Conservation (phyloP, 2,329 filamentous ascomycete genomes). For the Madurella fahalii region DNA sequence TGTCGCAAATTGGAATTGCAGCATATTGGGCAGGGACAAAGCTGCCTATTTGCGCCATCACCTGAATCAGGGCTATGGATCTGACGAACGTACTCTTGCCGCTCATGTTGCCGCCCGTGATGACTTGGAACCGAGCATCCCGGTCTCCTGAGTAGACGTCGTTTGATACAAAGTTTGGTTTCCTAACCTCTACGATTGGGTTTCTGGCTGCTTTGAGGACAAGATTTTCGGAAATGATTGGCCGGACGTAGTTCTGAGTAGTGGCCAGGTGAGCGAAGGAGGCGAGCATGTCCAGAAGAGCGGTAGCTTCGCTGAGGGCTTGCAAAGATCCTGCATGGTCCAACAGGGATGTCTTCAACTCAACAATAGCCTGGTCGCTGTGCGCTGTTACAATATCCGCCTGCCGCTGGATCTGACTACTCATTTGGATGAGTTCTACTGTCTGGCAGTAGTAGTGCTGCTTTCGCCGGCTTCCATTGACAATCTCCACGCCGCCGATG, state of each 20-base stretch:
- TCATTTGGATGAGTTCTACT: conserved; percentile 76
- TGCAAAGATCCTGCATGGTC: conserved; percentile 70
- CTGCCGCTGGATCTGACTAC: conserved; percentile 70
- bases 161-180: conserved; percentile 73
- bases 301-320: conserved; percentile 79
- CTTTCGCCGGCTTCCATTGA: conserved; percentile 71
- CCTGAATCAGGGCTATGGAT: conserved; percentile 73
- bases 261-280: conserved; percentile 73
- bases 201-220: conserved; percentile 73
- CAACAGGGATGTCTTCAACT: conserved; percentile 69
- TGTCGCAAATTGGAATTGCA: conserved; percentile 72
- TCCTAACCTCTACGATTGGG: conserved; percentile 65
- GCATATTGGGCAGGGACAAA: conserved; percentile 87
- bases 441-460: conserved; percentile 85
- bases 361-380: conserved; percentile 72
- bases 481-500: conserved; percentile 48
- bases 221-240: conserved; percentile 63
- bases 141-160: conserved; percentile 82
- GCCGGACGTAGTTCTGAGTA: conserved; percentile 55
- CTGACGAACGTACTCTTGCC: conserved; percentile 96
- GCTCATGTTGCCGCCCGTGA: conserved; percentile 98
- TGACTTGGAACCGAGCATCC: conserved; percentile 70
- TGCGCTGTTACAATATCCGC: conserved; percentile 79
- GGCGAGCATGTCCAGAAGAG: conserved; percentile 79
- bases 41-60: conserved; percentile 92